phyloP scores from a whole-genome alignment of 2,329 filamentous ascomycete genomes.

The Epichloe amarillans region DNA sequence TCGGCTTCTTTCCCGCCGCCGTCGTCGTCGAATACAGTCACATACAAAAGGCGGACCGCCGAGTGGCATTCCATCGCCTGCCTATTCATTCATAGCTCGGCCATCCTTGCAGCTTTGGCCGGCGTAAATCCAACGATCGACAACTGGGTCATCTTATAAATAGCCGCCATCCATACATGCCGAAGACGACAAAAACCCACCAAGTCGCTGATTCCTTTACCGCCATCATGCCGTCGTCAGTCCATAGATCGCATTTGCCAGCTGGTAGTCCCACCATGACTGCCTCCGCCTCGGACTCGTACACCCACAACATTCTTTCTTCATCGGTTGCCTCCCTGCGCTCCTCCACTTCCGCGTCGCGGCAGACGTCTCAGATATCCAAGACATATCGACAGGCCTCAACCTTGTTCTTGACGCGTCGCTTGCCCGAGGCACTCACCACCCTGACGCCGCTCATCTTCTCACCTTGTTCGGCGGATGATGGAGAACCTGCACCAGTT shows the following conservation, averaged over 20 bases:
- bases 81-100: not conserved
- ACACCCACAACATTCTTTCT: conserved; percentile 40
- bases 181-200: not conserved
- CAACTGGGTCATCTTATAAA: not conserved
- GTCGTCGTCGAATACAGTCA: not conserved
- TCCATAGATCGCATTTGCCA: conserved; percentile 29
- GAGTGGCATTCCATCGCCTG: not conserved
- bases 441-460: conserved; percentile 74
- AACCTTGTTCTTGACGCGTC: conserved; percentile 86
- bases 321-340: conserved; percentile 60
- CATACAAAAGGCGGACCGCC: not conserved
- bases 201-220: not conserved
- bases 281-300: conserved; percentile 23
- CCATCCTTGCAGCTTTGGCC: not conserved
- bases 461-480: conserved; percentile 34
- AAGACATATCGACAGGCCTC: conserved; percentile 91
- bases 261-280: conserved; percentile 32
- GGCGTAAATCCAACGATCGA: not conserved
- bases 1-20: not conserved
- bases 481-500: conserved; percentile 55
- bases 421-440: conserved; percentile 77
- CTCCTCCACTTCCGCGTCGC: conserved; percentile 45
- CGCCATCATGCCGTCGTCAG: conserved; percentile 28
- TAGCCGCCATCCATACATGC: not conserved
- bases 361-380: conserved; percentile 62